Evolutionary conservation across 768 basidiomycete species (phyloP).

Genomic region (Leucocoprinus sp.): DNA sequence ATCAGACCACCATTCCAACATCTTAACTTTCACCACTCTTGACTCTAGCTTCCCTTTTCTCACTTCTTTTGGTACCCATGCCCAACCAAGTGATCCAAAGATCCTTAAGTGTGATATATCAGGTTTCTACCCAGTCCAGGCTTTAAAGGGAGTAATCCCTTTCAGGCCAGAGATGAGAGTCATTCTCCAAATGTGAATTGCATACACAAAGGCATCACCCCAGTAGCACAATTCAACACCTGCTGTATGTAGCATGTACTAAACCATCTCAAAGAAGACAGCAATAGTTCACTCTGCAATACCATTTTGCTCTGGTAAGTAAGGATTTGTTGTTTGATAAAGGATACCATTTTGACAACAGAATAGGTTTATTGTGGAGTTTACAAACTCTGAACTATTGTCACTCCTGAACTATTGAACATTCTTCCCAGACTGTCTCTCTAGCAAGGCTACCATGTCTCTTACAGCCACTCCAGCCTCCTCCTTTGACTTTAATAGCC

Average conservation of each 20-base stretch:
- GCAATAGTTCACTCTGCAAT: slow-evolving; percentile 27
- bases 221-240: slow-evolving; percentile 9
- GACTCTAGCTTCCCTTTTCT: slow-evolving; percentile 12
- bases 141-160: slow-evolving; percentile 18
- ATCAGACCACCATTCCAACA: too few species aligned
- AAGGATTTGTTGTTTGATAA: slow-evolving; percentile 20
- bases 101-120: slow-evolving; percentile 23
- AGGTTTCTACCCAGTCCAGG: slow-evolving; percentile 16
- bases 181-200: slow-evolving; percentile 20
- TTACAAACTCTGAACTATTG: slow-evolving; percentile 19
- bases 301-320: slow-evolving; percentile 24
- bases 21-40: not conserved
- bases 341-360: slow-evolving; percentile 17
- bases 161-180: slow-evolving; percentile 15
- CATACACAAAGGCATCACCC: slow-evolving; percentile 14
- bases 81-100: slow-evolving; percentile 23
- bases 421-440: slow-evolving; percentile 13
- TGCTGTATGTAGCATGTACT: slow-evolving; percentile 20
- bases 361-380: slow-evolving; percentile 12
- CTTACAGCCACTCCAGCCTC: slow-evolving; percentile 21
- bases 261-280: slow-evolving; percentile 24
- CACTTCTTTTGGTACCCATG: not conserved
- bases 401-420: slow-evolving; percentile 15
- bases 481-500: slow-evolving; percentile 19
- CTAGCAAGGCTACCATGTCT: slow-evolving; percentile 15